Base-by-base conservation (phyloP, 2,329 filamentous ascomycete genomes). In the Botrytis aclada region DNA sequence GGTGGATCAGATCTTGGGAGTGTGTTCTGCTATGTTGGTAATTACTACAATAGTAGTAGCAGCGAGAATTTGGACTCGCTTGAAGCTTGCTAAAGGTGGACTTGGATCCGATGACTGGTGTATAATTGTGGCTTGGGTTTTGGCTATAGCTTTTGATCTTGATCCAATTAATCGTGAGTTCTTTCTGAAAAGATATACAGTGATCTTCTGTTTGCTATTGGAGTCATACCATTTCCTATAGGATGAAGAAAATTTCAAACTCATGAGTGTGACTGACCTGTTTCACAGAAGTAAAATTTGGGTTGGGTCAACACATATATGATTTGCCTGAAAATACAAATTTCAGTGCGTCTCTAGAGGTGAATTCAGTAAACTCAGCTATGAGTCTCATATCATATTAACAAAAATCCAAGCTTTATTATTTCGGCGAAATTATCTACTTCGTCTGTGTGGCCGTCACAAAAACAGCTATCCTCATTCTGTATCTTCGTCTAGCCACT, bases 11-110 rank as follows among this genome's bases (percentile, higher is more conserved):
- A 54, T 71, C 12, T 37, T 65, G 37, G 70, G 61, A 58, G 61
- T 71, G 66, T 71, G 61, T 39, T 58, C 70, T 43, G 29, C 70
- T 22, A 71, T 71, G 70, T 65, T 71, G 39, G 61, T 71, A 20
- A 41, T 71, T 22, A 65, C 41, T 16, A 66, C 61, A 37, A 8
- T 71, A 47, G 70, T 71, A 7, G 70, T 71, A 16, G 61, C 22
- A 32, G 47, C 61, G 10, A 65, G 70, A 66, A 34, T 71, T 0
- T 71, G 41, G 61, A 47, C 39, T 10, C 61, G 70, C 5, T 37
- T 65, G 34, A 71, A 65, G 25, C 47, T 65, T 56, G 47, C 47
- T 51, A 58, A 71, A n/a, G 61, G 61, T n/a, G 70, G 70, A 37
- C 61, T 71, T 65, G 61, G 61, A n/a, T 20, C 70, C 10, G 61